These are phyloP conservation scores for Taphrina sp. DNA, from an alignment of 1,139 yeast genomes.

Conservation along the genomic window DNA sequence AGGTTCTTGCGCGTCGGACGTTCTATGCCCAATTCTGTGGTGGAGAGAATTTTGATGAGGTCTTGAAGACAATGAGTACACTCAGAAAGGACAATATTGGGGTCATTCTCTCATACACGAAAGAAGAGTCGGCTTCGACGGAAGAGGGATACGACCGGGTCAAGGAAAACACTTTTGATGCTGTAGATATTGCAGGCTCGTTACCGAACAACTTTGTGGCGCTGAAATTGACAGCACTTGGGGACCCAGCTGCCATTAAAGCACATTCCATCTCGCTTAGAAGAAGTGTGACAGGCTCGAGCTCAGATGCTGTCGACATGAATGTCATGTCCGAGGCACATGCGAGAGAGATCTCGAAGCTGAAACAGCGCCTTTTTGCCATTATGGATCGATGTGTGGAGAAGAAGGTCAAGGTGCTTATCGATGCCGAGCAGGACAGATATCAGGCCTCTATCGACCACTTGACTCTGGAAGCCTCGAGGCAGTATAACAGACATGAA, in stretches of 20 bases:
- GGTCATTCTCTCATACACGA: slow-evolving; percentile 91
- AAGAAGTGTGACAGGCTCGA: neutral
- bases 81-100: slow-evolving; percentile 73
- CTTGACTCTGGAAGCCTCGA: slow-evolving; percentile 77
- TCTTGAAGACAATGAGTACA: slow-evolving; percentile 64
- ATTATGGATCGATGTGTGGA: slow-evolving; percentile 52
- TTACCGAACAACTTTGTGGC: slow-evolving; percentile 65
- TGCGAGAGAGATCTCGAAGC: slow-evolving; percentile 47
- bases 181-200: slow-evolving; percentile 53
- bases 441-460: slow-evolving; percentile 90
- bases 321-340: neutral
- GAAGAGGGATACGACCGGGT: slow-evolving; percentile 52
- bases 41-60: slow-evolving; percentile 74
- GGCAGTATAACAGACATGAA: slow-evolving; percentile 63
- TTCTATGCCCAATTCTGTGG: slow-evolving; percentile 64
- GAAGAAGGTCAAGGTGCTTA: slow-evolving; percentile 73
- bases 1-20: slow-evolving; percentile 20
- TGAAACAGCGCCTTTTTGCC: slow-evolving; percentile 48
- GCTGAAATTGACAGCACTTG: slow-evolving; percentile 84
- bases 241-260: slow-evolving; percentile 68
- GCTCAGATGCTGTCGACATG: too few relatives aligned
- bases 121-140: slow-evolving; percentile 82
- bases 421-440: slow-evolving; percentile 89
- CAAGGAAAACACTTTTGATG: slow-evolving; percentile 58
- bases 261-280: neutral